Conservation (phyloP, 352 stramenopile genomes). For the Phytophthora sp. region DNA sequence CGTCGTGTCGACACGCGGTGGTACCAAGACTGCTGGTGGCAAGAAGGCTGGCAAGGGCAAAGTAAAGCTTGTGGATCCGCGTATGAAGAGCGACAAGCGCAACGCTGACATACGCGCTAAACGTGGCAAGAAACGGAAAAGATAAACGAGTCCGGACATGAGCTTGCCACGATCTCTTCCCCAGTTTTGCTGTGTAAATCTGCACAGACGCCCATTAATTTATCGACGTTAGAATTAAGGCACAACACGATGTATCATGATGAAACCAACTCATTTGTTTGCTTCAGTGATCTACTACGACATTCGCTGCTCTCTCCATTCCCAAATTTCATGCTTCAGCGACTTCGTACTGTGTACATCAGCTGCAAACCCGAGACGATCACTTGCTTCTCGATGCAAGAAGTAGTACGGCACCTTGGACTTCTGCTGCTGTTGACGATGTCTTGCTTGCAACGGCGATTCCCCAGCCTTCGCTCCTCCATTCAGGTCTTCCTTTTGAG, state of each 20-base stretch:
- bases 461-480: neutral
- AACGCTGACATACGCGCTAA: slow-evolving; percentile 85
- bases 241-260: slow-evolving; percentile 39
- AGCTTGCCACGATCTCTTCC: slow-evolving; percentile 28
- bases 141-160: slow-evolving; percentile 47
- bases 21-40: slow-evolving; percentile 59
- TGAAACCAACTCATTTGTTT: slow-evolving; percentile 9
- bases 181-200: slow-evolving; percentile 37
- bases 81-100: slow-evolving; percentile 98
- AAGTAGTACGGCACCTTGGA: slow-evolving; percentile 55
- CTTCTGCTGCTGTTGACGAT: slow-evolving; percentile 15
- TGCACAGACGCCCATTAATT: slow-evolving; percentile 50
- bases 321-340: slow-evolving; percentile 52
- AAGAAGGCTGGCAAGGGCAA: slow-evolving; percentile 88
- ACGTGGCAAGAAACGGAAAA: slow-evolving; percentile 88
- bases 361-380: slow-evolving; percentile 34
- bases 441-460: neutral
- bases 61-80: slow-evolving; percentile 97
- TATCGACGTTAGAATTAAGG: slow-evolving; percentile 47
- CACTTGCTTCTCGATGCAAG: slow-evolving; percentile 51
- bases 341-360: slow-evolving; percentile 15
- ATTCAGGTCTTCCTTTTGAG: neutral
- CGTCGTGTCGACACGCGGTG: slow-evolving; percentile 91
- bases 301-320: slow-evolving; percentile 41
- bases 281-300: slow-evolving; percentile 5